phyloP scores from a whole-genome alignment of 805 yeast genomes.

The Komagataella kurtzmanii region DNA sequence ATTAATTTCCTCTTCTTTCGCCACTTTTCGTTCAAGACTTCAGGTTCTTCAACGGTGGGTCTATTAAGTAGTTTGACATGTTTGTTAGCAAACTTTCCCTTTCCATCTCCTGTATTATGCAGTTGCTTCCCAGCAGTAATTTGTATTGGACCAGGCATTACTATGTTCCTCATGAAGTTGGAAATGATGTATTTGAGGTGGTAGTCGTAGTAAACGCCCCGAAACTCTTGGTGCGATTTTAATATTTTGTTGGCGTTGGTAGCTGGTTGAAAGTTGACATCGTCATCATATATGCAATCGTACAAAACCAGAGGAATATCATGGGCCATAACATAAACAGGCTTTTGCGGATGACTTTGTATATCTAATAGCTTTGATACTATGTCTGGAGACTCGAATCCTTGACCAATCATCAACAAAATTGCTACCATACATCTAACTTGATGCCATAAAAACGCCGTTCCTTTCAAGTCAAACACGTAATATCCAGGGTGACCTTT shows the following conservation, averaged over 20 bases:
- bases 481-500: constrained; percentile 25
- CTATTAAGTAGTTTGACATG: constrained; percentile 50
- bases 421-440: constrained; percentile 92
- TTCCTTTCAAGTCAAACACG: constrained; percentile 68
- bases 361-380: constrained; percentile 48
- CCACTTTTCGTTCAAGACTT: constrained; percentile 55
- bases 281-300: constrained; percentile 61
- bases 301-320: constrained; percentile 79
- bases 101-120: constrained; percentile 64
- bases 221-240: constrained; percentile 27
- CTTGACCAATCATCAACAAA: constrained; percentile 69
- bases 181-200: constrained; percentile 43
- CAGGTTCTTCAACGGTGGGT: constrained; percentile 49
- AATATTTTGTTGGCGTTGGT: constrained; percentile 22
- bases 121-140: constrained; percentile 13
- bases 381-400: constrained; percentile 45
- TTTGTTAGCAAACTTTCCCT: constrained; percentile 40
- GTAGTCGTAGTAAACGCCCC: constrained; percentile 40
- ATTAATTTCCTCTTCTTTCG: constrained; percentile 21
- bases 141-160: constrained; percentile 11
- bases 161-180: constrained; percentile 28
- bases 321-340: constrained; percentile 78
- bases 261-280: constrained; percentile 47
- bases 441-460: constrained; percentile 96
- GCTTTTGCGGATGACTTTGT: constrained; percentile 45